These are phyloP conservation scores for Tulasnella sp. DNA, from an alignment of 768 basidiomycete species.

Conservation along the genomic window DNA sequence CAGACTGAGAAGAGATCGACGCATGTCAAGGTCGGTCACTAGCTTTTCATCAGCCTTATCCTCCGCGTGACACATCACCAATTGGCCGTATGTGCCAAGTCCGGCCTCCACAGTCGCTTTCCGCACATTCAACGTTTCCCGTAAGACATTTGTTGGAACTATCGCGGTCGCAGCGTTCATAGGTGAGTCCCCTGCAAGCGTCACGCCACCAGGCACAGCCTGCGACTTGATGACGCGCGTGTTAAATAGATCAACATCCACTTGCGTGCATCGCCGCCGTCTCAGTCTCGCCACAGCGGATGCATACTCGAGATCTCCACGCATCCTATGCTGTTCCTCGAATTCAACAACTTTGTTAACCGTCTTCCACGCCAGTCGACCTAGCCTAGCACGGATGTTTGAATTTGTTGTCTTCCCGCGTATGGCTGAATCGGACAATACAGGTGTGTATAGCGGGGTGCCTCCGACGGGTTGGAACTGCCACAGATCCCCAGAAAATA, in stretches of 20 bases:
- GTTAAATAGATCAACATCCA: conserved; percentile 30
- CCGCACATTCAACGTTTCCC: conserved; percentile 16
- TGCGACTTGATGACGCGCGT: conserved; percentile 13
- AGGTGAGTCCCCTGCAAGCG: neutral
- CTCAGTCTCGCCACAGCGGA: conserved; percentile 21
- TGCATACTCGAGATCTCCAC: conserved; percentile 22
- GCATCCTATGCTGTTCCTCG: conserved; percentile 24
- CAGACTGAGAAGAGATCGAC: neutral
- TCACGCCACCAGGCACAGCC: conserved; percentile 1
- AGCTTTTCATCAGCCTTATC: conserved; percentile 19
- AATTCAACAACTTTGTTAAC: conserved; percentile 19
- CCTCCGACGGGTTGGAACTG: conserved; percentile 32
- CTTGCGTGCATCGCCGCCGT: conserved; percentile 21
- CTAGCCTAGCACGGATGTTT: neutral
- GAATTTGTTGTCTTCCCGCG: too few relatives aligned
- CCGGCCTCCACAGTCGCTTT: too few relatives aligned
- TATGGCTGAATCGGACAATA: conserved; percentile 5
- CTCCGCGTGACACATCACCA: conserved; percentile 25
- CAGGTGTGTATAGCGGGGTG: conserved; percentile 23
- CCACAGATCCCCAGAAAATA: conserved; percentile 35
- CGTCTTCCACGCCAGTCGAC: conserved; percentile 19
- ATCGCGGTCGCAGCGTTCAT: conserved; percentile 2
- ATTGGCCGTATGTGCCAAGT: conserved; percentile 19
- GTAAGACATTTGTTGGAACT: conserved; percentile 8
- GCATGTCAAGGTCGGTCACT: neutral